Conservation (phyloP, 1,284 basidiomycete genomes). For the Apiotrichum gracile region DNA sequence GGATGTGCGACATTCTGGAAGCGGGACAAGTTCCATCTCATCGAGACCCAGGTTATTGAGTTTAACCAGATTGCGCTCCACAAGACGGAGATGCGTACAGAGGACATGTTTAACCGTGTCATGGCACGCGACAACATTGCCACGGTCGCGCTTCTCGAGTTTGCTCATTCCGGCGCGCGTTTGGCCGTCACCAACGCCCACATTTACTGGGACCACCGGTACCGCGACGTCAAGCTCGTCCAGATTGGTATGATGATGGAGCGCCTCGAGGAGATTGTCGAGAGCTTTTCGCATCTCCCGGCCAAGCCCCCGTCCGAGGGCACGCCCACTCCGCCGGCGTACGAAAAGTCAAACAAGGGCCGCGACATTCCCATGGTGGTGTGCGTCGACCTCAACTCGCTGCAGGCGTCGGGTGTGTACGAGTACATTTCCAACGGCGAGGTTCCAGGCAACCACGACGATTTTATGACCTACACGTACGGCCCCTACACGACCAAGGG, state of each 20-base stretch:
- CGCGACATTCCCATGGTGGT: conserved; percentile 84
- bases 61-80: conserved; percentile 92
- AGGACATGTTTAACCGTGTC: conserved; percentile 99
- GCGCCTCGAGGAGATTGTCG: conserved; percentile 82
- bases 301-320: conserved; percentile 16
- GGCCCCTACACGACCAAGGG: conserved; percentile 91
- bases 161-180: conserved; percentile 75
- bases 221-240: conserved; percentile 94
- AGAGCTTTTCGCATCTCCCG: conserved; percentile 77
- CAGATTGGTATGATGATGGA: conserved; percentile 89
- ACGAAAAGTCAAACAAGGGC: conserved; percentile 36
- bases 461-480: conserved; percentile 89
- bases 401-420: conserved; percentile 81
- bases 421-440: conserved; percentile 77
- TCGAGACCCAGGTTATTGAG: conserved; percentile 92
- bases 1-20: conserved; percentile 98
- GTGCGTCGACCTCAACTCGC: conserved; percentile 93
- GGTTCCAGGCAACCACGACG: conserved; percentile 70
- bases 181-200: conserved; percentile 87
- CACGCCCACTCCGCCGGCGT: conserved; percentile 32
- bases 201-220: conserved; percentile 89
- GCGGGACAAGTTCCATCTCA: conserved; percentile 79
- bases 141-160: conserved; percentile 80
- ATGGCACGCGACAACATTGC: conserved; percentile 94
- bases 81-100: conserved; percentile 91